A percentile compares a stretch with the other conserved stretches of the same genome.
phyloP scores from a whole-genome alignment of 768 basidiomycete genomes.

The Lyophyllum shimeji region DNA sequence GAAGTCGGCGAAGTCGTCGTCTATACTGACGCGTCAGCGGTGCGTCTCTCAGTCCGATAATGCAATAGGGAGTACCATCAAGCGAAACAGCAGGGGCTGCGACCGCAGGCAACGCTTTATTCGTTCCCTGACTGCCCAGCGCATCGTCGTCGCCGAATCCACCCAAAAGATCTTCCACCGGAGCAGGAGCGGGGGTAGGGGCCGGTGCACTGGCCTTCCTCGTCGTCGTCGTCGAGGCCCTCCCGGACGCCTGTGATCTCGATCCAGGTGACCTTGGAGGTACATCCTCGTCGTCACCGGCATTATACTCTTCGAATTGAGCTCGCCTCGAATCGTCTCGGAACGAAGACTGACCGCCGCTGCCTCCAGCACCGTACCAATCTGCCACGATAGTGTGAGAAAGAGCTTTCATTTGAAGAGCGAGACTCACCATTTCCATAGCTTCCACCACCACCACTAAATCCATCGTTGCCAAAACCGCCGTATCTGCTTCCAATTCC shows the following conservation, averaged over 20 bases:
- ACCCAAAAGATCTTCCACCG: constrained; percentile 73
- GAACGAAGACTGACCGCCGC: constrained; percentile 46
- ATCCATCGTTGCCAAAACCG: constrained; percentile 40
- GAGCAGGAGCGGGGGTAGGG: constrained; percentile 36
- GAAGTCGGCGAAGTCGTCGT: constrained; percentile 88
- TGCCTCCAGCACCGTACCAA: constrained; percentile 29
- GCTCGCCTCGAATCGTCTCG: constrained; percentile 54
- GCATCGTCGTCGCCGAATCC: constrained; percentile 73
- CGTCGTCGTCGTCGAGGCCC: constrained; percentile 29
- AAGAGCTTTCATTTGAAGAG: not conserved
- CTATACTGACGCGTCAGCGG: constrained; percentile 27
- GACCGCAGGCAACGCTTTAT: constrained; percentile 58
- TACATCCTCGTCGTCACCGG: constrained; percentile 81
- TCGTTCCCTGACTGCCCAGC: constrained; percentile 32
- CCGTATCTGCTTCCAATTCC: constrained; percentile 47
- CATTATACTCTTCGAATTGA: constrained; percentile 93
- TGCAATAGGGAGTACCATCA: constrained; percentile 37
- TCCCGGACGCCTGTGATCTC: constrained; percentile 21
- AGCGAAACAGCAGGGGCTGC: constrained; percentile 30
- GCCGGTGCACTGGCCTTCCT: constrained; percentile 36
- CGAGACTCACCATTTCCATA: constrained; percentile 15
- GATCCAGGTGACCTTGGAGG: constrained; percentile 32
- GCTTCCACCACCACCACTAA: constrained; percentile 29
- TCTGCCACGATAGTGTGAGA: not conserved
- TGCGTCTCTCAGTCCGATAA: constrained; percentile 1